These are phyloP conservation scores for Aphanomyces invadans DNA, from an alignment of 352 stramenopile genomes.

Conservation along the genomic window DNA sequence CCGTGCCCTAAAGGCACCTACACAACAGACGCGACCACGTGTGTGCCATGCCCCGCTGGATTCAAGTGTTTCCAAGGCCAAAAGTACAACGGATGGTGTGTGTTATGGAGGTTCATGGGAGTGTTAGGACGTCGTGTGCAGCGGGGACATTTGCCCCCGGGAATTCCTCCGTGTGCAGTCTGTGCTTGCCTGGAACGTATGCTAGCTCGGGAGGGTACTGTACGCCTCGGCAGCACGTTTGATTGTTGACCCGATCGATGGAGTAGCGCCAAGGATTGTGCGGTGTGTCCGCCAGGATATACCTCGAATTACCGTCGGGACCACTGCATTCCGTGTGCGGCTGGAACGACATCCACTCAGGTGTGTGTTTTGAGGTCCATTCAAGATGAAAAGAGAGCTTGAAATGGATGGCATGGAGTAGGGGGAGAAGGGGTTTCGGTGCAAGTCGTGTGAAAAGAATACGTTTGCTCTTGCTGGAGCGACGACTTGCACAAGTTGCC, in stretches of 20 bases:
- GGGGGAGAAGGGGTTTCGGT: too few species aligned
- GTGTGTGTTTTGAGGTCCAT: too few species aligned
- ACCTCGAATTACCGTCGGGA: conserved; percentile 20
- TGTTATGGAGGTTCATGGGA: background rate
- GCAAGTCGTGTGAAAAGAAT: background rate
- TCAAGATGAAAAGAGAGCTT: too few species aligned
- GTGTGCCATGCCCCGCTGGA: conserved; percentile 1
- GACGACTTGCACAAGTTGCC: background rate
- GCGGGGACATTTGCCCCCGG: background rate
- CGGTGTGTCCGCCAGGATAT: conserved; percentile 4
- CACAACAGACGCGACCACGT: conserved; percentile 8
- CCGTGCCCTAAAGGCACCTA: conserved; percentile 19
- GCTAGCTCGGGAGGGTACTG: conserved; percentile 11
- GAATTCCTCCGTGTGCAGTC: background rate
- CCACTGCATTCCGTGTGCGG: conserved; percentile 18
- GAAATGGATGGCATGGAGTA: too few species aligned
- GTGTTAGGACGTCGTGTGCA: background rate
- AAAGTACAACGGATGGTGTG: conserved; percentile 1
- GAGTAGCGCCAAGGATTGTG: conserved; percentile 1
- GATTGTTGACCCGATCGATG: background rate
- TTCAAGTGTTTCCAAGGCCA: conserved; percentile 17
- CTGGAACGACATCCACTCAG: background rate
- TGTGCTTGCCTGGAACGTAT: conserved; percentile 19
- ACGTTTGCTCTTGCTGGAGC: background rate
- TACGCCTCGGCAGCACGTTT: background rate